These are phyloP conservation scores for Salix udensis DNA, from an alignment of 345 rosid genomes.

Conservation along the genomic window DNA sequence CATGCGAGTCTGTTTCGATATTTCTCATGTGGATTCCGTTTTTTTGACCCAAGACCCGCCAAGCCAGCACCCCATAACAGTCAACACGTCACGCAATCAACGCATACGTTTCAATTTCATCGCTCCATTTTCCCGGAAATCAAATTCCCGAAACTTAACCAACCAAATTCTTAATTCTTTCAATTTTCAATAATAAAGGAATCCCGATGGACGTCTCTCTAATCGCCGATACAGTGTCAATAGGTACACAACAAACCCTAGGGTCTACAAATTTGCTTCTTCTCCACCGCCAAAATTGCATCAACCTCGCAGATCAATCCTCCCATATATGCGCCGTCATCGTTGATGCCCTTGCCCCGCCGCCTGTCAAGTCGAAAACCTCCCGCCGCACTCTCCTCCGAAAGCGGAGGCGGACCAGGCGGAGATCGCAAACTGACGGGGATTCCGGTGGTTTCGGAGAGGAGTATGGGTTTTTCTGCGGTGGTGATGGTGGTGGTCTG, in stretches of 20 bases:
- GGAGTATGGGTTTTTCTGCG: constrained; percentile 37
- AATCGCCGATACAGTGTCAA: constrained; percentile 39
- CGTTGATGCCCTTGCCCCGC: constrained; percentile 47
- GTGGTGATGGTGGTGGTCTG: constrained; percentile 42
- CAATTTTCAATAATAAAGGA: not conserved
- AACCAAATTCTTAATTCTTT: not conserved
- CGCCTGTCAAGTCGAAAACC: constrained; percentile 43
- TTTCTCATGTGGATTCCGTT: not conserved
- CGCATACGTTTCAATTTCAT: not conserved
- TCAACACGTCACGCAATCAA: constrained; percentile 14
- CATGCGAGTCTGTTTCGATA: not conserved
- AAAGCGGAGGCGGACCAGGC: constrained; percentile 54
- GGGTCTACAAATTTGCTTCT: constrained; percentile 49
- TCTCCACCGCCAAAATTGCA: constrained; percentile 29
- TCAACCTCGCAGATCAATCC: constrained; percentile 33
- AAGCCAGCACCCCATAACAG: not conserved
- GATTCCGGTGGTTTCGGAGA: constrained; percentile 51
- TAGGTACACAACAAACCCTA: constrained; percentile 45
- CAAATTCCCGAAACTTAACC: constrained; percentile 1
- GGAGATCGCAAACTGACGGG: constrained; percentile 36
- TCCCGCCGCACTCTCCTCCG: constrained; percentile 46
- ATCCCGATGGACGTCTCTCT: constrained; percentile 53
- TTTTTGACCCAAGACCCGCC: not conserved
- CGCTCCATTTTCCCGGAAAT: not conserved
- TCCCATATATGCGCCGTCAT: constrained; percentile 33